Evolutionary conservation across 768 basidiomycete genomes (phyloP).

Genomic region (Cyathus striatus): DNA sequence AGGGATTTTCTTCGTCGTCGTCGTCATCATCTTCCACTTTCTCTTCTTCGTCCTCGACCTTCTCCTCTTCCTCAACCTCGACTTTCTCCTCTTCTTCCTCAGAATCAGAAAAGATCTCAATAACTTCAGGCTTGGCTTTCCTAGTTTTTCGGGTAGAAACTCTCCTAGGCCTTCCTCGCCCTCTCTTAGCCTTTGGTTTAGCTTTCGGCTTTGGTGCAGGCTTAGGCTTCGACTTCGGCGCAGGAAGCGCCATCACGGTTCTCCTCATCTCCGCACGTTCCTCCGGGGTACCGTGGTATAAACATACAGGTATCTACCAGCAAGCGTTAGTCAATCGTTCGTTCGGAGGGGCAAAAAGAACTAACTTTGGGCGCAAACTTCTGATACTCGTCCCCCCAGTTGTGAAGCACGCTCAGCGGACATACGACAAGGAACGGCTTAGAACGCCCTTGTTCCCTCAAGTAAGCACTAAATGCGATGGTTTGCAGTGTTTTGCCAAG

Average conservation of each 20-base stretch:
- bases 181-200: neutral
- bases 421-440: constrained; percentile 86
- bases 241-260: constrained; percentile 46
- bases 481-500: constrained; percentile 94
- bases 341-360: constrained; percentile 3
- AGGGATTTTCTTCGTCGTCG: constrained; percentile 10
- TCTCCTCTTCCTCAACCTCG: constrained; percentile 13
- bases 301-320: constrained; percentile 72
- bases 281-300: constrained; percentile 84
- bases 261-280: constrained; percentile 78
- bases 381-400: constrained; percentile 82
- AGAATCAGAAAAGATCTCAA: constrained; percentile 8
- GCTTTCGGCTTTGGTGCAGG: constrained; percentile 9
- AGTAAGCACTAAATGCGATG: constrained; percentile 89
- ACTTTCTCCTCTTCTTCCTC: constrained; percentile 7
- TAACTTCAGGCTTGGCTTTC: constrained; percentile 11
- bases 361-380: constrained; percentile 79
- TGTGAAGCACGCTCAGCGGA: constrained; percentile 89
- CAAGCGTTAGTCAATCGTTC: neutral
- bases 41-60: constrained; percentile 13
- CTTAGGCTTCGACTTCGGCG: neutral
- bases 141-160: constrained; percentile 4
- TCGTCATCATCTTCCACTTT: constrained; percentile 11
- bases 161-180: neutral
- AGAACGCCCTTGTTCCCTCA: constrained; percentile 66